Conservation (phyloP, 768 basidiomycete genomes). For the Kwoniella pini region DNA sequence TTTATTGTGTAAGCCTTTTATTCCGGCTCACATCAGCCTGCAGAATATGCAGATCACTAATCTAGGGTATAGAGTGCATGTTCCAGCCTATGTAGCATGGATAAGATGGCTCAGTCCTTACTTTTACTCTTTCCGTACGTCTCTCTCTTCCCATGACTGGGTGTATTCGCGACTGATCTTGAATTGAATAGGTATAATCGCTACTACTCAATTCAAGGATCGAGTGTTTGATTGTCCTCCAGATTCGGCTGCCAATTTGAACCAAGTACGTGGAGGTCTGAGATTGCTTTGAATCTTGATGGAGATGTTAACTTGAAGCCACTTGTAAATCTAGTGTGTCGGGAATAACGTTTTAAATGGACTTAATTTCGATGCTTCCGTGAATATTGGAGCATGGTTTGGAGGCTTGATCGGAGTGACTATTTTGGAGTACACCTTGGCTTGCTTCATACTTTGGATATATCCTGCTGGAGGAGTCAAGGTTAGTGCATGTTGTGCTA, state of each 20-base stretch:
- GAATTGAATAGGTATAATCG: constrained; percentile 43
- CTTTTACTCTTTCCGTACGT: constrained; percentile 55
- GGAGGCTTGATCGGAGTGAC: constrained; percentile 49
- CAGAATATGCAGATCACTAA: too few species aligned
- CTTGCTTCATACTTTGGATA: constrained; percentile 49
- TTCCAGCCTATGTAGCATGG: constrained; percentile 56
- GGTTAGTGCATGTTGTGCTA: background rate
- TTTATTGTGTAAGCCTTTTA: constrained; percentile 34
- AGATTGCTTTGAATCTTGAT: background rate
- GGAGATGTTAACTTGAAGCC: background rate
- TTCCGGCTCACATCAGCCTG: too few species aligned
- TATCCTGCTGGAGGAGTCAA: constrained; percentile 55
- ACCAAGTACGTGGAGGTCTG: constrained; percentile 18
- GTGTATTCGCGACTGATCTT: background rate
- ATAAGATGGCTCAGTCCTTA: constrained; percentile 56
- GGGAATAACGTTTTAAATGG: constrained; percentile 57
- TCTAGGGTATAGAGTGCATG: constrained; percentile 38
- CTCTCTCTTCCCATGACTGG: background rate
- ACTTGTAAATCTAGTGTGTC: constrained; percentile 38
- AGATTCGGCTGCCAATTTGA: constrained; percentile 37
- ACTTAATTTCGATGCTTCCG: constrained; percentile 47
- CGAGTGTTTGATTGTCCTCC: constrained; percentile 48
- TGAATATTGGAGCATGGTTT: constrained; percentile 43
- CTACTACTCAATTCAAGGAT: constrained; percentile 56
- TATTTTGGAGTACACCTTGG: constrained; percentile 49